These are phyloP conservation scores for Penicillium soppii DNA, from an alignment of 495 filamentous ascomycete species.

Conservation along the genomic window DNA sequence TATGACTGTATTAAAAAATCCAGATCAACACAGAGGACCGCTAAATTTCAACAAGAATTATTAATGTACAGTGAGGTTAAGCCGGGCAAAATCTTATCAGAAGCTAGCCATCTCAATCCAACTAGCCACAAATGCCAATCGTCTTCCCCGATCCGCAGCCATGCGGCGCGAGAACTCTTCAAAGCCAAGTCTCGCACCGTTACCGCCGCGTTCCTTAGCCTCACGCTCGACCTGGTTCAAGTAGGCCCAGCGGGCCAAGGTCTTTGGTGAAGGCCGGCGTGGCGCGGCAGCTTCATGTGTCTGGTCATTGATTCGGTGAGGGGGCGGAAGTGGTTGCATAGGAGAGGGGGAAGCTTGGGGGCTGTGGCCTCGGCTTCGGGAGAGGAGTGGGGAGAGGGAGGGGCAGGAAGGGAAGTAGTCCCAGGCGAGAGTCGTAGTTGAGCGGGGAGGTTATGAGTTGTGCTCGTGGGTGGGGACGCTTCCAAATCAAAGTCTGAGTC, in stretches of 20 bases:
- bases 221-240: slow-evolving; percentile 64
- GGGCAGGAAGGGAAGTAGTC: slow-evolving; percentile 36
- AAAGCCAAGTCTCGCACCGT: slow-evolving; percentile 68
- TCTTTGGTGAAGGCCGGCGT: slow-evolving; percentile 33
- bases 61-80: slow-evolving; percentile 19
- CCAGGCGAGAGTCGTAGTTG: slow-evolving; percentile 35
- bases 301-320: slow-evolving; percentile 19
- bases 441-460: slow-evolving; percentile 20
- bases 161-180: slow-evolving; percentile 74
- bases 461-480: slow-evolving; percentile 9
- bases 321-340: slow-evolving; percentile 35
- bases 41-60: slow-evolving; percentile 4
- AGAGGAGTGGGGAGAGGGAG: slow-evolving; percentile 31
- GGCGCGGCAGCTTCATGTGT: slow-evolving; percentile 13
- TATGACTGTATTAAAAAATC: background rate
- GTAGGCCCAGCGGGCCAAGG: slow-evolving; percentile 51
- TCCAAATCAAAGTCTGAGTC: slow-evolving; percentile 1
- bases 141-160: slow-evolving; percentile 57
- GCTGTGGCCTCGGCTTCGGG: slow-evolving; percentile 40
- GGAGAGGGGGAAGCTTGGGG: slow-evolving; percentile 38
- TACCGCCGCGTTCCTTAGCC: slow-evolving; percentile 66
- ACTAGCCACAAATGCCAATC: slow-evolving; percentile 72
- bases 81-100: slow-evolving; percentile 16
- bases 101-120: slow-evolving; percentile 84
- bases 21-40: background rate